phyloP scores from a whole-genome alignment of 768 basidiomycete genomes.

The Rickenella mellea region DNA sequence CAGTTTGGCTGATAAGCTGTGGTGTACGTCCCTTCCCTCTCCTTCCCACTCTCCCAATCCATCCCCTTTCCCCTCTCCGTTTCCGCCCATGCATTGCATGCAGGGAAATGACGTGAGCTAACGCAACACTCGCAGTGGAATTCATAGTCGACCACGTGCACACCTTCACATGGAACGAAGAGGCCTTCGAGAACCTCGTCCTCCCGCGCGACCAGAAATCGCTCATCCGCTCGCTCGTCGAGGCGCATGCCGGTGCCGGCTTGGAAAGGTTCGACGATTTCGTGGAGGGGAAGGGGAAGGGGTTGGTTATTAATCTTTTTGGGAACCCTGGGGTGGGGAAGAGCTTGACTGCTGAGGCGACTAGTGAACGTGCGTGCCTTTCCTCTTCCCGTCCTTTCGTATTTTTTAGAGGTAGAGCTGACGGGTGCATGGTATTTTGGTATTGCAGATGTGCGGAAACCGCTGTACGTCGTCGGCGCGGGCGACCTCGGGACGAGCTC shows the following conservation, averaged over 20 bases:
- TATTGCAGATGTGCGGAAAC: slow-evolving; percentile 12
- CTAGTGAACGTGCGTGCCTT: slow-evolving; percentile 21
- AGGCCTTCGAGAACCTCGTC: slow-evolving; percentile 23
- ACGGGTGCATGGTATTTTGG: background rate
- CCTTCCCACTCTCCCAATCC: slow-evolving; percentile 1
- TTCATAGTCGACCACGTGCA: slow-evolving; percentile 47
- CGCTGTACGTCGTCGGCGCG: slow-evolving; percentile 25
- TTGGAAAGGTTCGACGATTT: slow-evolving; percentile 22
- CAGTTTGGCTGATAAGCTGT: slow-evolving; percentile 47
- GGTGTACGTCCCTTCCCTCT: slow-evolving; percentile 32
- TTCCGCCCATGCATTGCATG: too few relatives aligned
- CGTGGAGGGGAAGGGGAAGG: slow-evolving; percentile 25
- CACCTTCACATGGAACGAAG: slow-evolving; percentile 37
- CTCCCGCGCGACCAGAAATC: slow-evolving; percentile 20
- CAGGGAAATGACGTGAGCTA: too few relatives aligned
- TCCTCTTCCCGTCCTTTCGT: background rate
- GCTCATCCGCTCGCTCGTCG: slow-evolving; percentile 19
- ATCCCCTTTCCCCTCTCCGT: slow-evolving; percentile 1
- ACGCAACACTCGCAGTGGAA: slow-evolving; percentile 47
- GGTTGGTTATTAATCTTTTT: slow-evolving; percentile 23
- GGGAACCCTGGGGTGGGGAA: slow-evolving; percentile 25
- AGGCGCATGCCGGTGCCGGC: slow-evolving; percentile 15
- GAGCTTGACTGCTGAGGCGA: slow-evolving; percentile 25
- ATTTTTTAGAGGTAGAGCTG: too few relatives aligned
- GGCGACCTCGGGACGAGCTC: slow-evolving; percentile 25